A percentile compares a stretch with the other conserved stretches of the same genome.
These are phyloP conservation scores for Phaeosphaeria sp. DNA, from an alignment of 2,329 filamentous ascomycete species.

Conservation along the genomic window DNA sequence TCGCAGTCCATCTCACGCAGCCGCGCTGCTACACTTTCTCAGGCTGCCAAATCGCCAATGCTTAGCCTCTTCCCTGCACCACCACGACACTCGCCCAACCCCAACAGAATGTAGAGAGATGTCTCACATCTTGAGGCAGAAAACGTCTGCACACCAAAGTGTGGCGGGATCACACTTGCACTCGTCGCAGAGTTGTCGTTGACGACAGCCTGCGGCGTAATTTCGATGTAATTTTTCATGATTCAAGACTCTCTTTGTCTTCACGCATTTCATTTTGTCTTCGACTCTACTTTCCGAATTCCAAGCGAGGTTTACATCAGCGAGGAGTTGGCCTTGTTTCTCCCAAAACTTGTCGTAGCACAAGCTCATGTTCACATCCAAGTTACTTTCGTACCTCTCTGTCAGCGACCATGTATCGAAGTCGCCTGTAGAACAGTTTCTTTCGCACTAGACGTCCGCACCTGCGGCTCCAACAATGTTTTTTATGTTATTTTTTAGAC, in stretches of 20 bases:
- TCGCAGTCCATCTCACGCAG: slow-evolving; percentile 19
- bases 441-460: neutral
- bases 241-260: slow-evolving; percentile 9
- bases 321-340: neutral
- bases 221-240: slow-evolving; percentile 23
- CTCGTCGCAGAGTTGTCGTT: slow-evolving; percentile 1
- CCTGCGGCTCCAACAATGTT: neutral
- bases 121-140: neutral
- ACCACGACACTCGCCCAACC: slow-evolving; percentile 21
- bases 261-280: neutral
- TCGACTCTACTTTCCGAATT: neutral
- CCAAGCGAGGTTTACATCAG: neutral
- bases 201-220: slow-evolving; percentile 3
- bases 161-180: slow-evolving; percentile 19
- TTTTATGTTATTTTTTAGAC: neutral
- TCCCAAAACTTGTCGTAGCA: neutral
- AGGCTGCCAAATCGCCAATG: slow-evolving; percentile 25
- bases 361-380: neutral
- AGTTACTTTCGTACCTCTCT: neutral
- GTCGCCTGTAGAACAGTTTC: neutral
- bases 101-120: slow-evolving; percentile 8
- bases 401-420: neutral
- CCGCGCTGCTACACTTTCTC: slow-evolving; percentile 39
- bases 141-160: neutral
- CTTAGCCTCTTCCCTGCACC: slow-evolving; percentile 46